These are phyloP conservation scores for Prunus salicina DNA, from an alignment of 306 rosid species.

Conservation along the genomic window DNA sequence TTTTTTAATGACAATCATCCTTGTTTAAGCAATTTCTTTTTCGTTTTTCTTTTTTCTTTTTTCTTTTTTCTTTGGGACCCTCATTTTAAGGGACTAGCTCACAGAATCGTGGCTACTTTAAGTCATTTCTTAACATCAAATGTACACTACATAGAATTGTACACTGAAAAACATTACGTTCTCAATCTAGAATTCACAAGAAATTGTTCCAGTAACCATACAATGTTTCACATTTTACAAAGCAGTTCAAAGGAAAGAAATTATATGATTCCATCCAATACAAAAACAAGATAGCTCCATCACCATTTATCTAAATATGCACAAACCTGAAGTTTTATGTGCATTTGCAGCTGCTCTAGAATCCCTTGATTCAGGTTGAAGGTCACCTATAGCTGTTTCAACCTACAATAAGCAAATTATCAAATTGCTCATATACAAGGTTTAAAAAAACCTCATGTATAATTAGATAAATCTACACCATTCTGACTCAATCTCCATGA, in stretches of 20 bases:
- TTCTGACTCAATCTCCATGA: constrained; percentile 46
- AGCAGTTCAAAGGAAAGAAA: neutral
- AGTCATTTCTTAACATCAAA: no score
- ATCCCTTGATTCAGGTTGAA: constrained; percentile 41
- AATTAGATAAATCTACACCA: constrained; percentile 27
- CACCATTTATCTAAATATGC: constrained; percentile 4
- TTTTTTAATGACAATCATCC: neutral
- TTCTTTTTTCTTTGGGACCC: no score
- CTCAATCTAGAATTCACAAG: neutral
- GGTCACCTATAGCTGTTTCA: constrained; percentile 47
- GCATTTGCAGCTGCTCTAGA: constrained; percentile 37
- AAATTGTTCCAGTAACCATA: neutral
- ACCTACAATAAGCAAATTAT: constrained; percentile 43
- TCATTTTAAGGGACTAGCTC: no score
- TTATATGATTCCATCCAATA: neutral
- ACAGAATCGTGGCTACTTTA: no score
- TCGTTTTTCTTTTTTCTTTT: no score
- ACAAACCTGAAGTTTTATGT: constrained; percentile 51
- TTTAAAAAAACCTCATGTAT: constrained; percentile 5
- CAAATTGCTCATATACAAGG: constrained; percentile 21
- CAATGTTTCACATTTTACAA: neutral
- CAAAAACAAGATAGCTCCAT: neutral
- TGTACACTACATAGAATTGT: neutral
- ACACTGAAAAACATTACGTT: no score
- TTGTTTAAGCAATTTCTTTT: neutral